Evolutionary conservation across 2,329 filamentous ascomycete genomes (phyloP).

Genomic region (Trichoderma guizhouense): DNA sequence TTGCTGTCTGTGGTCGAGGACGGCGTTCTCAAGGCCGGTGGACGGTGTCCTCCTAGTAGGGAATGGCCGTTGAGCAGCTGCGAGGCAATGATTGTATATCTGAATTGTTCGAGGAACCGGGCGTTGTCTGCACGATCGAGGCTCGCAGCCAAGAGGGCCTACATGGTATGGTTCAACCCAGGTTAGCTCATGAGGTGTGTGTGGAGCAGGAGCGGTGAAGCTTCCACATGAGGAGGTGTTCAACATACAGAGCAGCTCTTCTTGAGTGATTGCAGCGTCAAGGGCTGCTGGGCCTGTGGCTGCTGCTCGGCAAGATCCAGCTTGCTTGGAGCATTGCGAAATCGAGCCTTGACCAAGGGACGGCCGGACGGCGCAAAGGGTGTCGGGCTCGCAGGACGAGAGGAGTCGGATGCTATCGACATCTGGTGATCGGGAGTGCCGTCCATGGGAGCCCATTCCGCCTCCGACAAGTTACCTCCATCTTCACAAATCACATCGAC

Average conservation of each 20-base stretch:
- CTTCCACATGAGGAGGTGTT: not conserved
- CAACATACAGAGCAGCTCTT: slow-evolving; percentile 51
- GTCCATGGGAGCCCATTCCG: slow-evolving; percentile 45
- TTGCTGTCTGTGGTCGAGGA: slow-evolving; percentile 16
- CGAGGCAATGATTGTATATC: slow-evolving; percentile 88
- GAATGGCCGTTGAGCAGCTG: slow-evolving; percentile 76
- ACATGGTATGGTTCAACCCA: slow-evolving; percentile 11
- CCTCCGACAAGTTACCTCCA: slow-evolving; percentile 46
- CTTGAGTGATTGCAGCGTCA: slow-evolving; percentile 44
- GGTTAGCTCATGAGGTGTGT: not conserved
- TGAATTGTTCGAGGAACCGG: slow-evolving; percentile 86
- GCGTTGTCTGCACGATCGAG: slow-evolving; percentile 76
- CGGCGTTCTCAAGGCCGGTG: slow-evolving; percentile 23
- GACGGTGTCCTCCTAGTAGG: slow-evolving; percentile 39
- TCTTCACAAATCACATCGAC: slow-evolving; percentile 31
- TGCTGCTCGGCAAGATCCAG: not conserved
- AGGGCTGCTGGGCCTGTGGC: slow-evolving; percentile 12
- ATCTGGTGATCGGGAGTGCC: slow-evolving; percentile 30
- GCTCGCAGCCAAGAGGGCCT: slow-evolving; percentile 68
- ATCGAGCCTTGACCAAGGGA: slow-evolving; percentile 52
- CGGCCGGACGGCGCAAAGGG: slow-evolving; percentile 56
- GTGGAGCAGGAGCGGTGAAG: not conserved
- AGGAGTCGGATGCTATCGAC: slow-evolving; percentile 35
- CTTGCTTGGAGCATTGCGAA: slow-evolving; percentile 41
- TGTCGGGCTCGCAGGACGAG: slow-evolving; percentile 46